phyloP scores from a whole-genome alignment of 805 yeast genomes.

The Dipodascus geniculatus region DNA sequence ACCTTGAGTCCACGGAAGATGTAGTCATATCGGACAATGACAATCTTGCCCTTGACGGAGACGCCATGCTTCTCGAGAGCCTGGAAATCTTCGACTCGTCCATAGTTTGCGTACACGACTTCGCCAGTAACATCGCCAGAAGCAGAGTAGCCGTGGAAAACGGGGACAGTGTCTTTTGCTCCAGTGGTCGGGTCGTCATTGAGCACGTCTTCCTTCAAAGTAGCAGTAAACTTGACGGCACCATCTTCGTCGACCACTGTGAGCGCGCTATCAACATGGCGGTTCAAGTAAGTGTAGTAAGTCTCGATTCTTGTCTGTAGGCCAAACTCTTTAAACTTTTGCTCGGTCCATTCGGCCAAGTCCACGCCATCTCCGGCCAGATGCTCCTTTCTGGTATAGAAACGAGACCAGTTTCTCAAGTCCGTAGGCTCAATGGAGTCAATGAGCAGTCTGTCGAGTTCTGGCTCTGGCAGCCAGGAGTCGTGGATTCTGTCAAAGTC shows the following conservation, averaged over 20 bases:
- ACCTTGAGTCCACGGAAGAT: slow-evolving; percentile 67
- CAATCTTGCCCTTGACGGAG: slow-evolving; percentile 45
- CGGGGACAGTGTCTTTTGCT: slow-evolving; percentile 41
- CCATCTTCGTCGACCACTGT: slow-evolving; percentile 28
- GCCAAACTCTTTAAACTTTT: slow-evolving; percentile 50
- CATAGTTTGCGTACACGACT: slow-evolving; percentile 59
- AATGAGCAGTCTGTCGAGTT: slow-evolving; percentile 53
- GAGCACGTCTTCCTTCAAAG: slow-evolving; percentile 40
- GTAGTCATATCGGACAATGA: slow-evolving; percentile 53
- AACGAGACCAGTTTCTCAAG: slow-evolving; percentile 40
- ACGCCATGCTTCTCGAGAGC: slow-evolving; percentile 36
- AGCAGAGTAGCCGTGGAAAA: slow-evolving; percentile 69
- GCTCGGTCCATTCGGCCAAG: slow-evolving; percentile 43
- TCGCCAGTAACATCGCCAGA: slow-evolving; percentile 62
- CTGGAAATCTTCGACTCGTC: slow-evolving; percentile 49
- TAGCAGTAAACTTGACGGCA: slow-evolving; percentile 36
- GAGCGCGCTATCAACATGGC: slow-evolving; percentile 46
- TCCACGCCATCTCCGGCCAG: slow-evolving; percentile 35
- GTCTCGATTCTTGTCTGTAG: slow-evolving; percentile 40
- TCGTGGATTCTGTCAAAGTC: slow-evolving; percentile 71
- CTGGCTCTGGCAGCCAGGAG: slow-evolving; percentile 51
- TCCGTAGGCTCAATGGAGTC: slow-evolving; percentile 27
- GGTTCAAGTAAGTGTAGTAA: slow-evolving; percentile 51
- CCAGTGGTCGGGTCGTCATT: slow-evolving; percentile 40
- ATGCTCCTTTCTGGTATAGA: slow-evolving; percentile 43